Evolutionary conservation across 306 rosid genomes (phyloP), one percentile per base, ranked within the genome.

Genomic region (Morella rubra): DNA sequence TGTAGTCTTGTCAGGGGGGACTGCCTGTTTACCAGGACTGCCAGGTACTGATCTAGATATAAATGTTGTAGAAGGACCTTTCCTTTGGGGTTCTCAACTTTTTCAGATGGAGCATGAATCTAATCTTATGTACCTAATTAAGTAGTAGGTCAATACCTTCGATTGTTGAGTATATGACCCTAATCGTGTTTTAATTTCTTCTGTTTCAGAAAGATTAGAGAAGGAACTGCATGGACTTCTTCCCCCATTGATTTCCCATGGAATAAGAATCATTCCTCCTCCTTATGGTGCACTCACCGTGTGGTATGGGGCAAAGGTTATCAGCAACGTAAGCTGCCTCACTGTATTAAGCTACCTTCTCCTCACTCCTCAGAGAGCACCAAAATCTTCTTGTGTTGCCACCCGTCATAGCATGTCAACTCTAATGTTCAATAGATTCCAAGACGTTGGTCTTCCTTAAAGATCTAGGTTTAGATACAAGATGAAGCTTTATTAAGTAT

Each of bases 281-380:
- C 96, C 93, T 76, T 87, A 81, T 66, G 98, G 97, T 82, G 84
- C 69, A 5, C 91, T 92, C 59, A 83, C 97, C 22, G 90, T 93
- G 73, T 92, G 98, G 98, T 95, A 88, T 76, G 98, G 97, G 73
- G 98, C 89, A 7, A 90, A 89, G 81, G 82, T 88, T 65, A 86
- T 95, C 82, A 82, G 96, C 90, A 95, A 85, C 75, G 98, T 92
- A 83, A 88, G 96, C 80, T 65, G 24, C 75, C 52, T 52, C 44
- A 16, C 13, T 68, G 41, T 27, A 41, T 55, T 16, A 75, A 19
- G n/a, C 73, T 68, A 47, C 47, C 55, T 56, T 32, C 52, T 14
- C 52, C 52, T 47, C 3, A 47, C 42, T 32, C 24, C 15, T 41
- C 49, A 44, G 50, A 73, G 50, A 69, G 20, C 62, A 54, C 44